Evolutionary conservation across 768 basidiomycete species (phyloP), one percentile per base, ranked within the genome.

Genomic region (Gautieria morchelliformis): DNA sequence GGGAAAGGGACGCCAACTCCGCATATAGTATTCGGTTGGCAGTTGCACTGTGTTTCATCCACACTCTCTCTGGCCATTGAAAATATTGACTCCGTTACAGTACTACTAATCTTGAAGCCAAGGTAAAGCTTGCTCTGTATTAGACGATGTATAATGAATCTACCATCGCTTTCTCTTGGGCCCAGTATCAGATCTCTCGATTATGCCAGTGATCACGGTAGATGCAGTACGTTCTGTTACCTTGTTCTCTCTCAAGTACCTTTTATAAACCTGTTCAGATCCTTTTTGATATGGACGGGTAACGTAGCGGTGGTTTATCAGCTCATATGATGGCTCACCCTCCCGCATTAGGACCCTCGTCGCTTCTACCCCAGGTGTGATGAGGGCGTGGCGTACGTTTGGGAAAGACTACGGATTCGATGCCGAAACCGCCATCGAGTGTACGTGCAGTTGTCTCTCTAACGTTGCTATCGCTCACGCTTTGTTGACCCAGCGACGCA

Each of bases 341-440:
- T 27, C 12, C 53, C 48, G 54, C 33, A 12, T 64, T 37, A 87
- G 85, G 42, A 89, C 85, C 6, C 76, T 86, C 58, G 80, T 87
- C 64, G 89, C 92, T 70, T 90, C 89, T 2, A 92, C 89, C 5
- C 87, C 87, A 1, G 91, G 89, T 4, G 85, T 92, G n/a, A 61
- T 82, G 52, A 78, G 78, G 59, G 85, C 88, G 8, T 93, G 91
- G 91, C 72, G 79, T 51, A 79, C 72, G 46, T 93, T 89, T 66
- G 75, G 78, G 41, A 72, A 70, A 42, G 77, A 86, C 58, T 89
- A 89, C 60, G 67, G 71, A 33, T 79, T 88, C 63, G 72, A 84
- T 32, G 77, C 78, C 1, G 76, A 78, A 61, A 71, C 73, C 77
- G 60, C 69, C 15, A 47, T 55, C 7, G 42, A 56, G 4, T 44